Evolutionary conservation across 2,329 filamentous ascomycete species (phyloP).

Genomic region (Cladosporium cucumerinum): DNA sequence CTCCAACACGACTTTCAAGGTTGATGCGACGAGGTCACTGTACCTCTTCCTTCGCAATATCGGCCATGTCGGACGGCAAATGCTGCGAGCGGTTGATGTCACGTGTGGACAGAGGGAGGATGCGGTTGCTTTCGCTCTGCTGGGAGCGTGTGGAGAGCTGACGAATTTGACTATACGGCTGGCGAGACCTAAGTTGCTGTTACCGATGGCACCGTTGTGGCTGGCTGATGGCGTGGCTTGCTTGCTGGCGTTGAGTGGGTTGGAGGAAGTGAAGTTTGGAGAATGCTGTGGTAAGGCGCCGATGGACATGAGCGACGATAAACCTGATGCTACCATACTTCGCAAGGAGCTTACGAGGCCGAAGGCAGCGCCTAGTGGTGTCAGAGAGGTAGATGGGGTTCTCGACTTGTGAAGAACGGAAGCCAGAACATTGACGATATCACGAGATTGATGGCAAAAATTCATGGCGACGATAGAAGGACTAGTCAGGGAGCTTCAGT

Average conservation of each 20-base stretch:
- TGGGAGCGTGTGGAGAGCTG: conserved; percentile 28
- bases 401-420: conserved; percentile 22
- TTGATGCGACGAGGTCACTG: conserved; percentile 44
- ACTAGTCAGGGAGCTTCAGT: no score
- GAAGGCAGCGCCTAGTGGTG: conserved; percentile 20
- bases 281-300: not conserved
- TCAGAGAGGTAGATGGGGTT: conserved; percentile 26
- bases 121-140: conserved; percentile 31
- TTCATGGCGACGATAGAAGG: no score
- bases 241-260: conserved; percentile 28
- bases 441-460: not conserved
- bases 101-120: conserved; percentile 29
- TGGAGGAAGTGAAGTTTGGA: conserved; percentile 26
- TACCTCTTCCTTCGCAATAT: conserved; percentile 40
- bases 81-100: conserved; percentile 27
- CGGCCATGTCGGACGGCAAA: conserved; percentile 26
- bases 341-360: conserved; percentile 25
- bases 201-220: conserved; percentile 27
- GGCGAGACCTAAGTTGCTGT: conserved; percentile 24
- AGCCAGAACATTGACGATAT: not conserved
- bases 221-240: conserved; percentile 27
- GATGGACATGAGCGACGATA: conserved; percentile 22
- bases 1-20: conserved; percentile 44
- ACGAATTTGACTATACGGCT: conserved; percentile 26
- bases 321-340: conserved; percentile 25